phyloP scores from a whole-genome alignment of 2,329 filamentous ascomycete genomes.

The Dothideomycetidae sp. region DNA sequence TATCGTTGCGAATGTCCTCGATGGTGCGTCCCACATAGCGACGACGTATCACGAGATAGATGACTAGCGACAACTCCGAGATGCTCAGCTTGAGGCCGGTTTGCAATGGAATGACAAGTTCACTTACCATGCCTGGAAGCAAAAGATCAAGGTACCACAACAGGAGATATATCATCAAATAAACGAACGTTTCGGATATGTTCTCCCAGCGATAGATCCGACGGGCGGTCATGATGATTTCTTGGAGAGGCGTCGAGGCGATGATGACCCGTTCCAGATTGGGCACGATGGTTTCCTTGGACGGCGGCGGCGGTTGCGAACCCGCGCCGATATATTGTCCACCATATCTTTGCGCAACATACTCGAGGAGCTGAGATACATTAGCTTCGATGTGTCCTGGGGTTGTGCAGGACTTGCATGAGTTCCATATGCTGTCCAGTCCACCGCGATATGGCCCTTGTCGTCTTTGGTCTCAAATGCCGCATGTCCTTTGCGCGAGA shows the following conservation, averaged over 20 bases:
- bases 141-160: conserved; percentile 20
- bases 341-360: conserved; percentile 22
- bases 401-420: no score
- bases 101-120: neutral
- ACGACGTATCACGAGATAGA: conserved; percentile 18
- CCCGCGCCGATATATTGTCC: conserved; percentile 26
- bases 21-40: conserved; percentile 15
- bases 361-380: conserved; percentile 15
- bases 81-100: neutral
- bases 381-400: conserved; percentile 16
- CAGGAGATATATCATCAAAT: conserved; percentile 16
- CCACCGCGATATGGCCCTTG: no score
- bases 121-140: conserved; percentile 19
- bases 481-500: no score
- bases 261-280: conserved; percentile 26
- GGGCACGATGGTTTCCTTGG: conserved; percentile 22
- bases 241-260: conserved; percentile 25
- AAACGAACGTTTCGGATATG: conserved; percentile 20
- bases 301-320: conserved; percentile 19
- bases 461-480: no score
- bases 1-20: conserved; percentile 19
- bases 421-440: no score
- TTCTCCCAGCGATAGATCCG: conserved; percentile 26
- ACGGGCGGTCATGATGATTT: conserved; percentile 22
- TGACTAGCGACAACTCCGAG: conserved; percentile 14